Percentiles rank a stretch among this genome's conserved stretches.
Evolutionary conservation across 768 basidiomycete species (phyloP).

Genomic region (Amanita polypyramis): DNA sequence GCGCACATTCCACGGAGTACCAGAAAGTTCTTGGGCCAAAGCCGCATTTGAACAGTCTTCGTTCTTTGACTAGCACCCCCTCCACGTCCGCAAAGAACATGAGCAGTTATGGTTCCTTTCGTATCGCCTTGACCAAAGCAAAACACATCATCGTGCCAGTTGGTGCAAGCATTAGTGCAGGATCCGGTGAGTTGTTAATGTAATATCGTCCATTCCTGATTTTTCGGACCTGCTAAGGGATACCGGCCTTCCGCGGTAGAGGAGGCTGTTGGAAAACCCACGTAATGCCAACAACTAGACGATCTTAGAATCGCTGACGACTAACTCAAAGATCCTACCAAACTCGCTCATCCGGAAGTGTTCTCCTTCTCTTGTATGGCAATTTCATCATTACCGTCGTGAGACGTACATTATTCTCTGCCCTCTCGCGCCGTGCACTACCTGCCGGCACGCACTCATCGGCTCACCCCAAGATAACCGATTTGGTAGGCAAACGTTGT

Average conservation of each 20-base stretch:
- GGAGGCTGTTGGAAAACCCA: conserved; percentile 16
- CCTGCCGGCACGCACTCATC: too few relatives aligned
- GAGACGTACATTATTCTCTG: too few relatives aligned
- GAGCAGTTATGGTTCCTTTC: conserved; percentile 4
- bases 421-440: too few relatives aligned
- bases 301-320: conserved; percentile 22
- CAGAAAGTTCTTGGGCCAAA: too few relatives aligned
- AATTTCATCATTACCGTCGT: conserved; percentile 28
- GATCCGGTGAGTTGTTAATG: conserved; percentile 12
- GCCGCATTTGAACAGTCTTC: too few relatives aligned
- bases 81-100: not conserved
- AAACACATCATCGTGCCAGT: conserved; percentile 14
- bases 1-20: too few relatives aligned
- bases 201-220: not conserved
- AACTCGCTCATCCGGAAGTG: not conserved
- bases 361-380: conserved; percentile 20
- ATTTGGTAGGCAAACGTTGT: too few relatives aligned
- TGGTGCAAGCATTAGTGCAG: conserved; percentile 16
- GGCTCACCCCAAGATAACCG: too few relatives aligned
- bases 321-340: conserved; percentile 18
- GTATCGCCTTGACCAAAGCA: conserved; percentile 4
- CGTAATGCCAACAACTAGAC: conserved; percentile 13
- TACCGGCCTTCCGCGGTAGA: conserved; percentile 17
- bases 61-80: too few relatives aligned
- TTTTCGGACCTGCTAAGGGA: conserved; percentile 9